Evolutionary conservation across 768 basidiomycete genomes (phyloP).

Genomic region (Pulveroboletus sp.): DNA sequence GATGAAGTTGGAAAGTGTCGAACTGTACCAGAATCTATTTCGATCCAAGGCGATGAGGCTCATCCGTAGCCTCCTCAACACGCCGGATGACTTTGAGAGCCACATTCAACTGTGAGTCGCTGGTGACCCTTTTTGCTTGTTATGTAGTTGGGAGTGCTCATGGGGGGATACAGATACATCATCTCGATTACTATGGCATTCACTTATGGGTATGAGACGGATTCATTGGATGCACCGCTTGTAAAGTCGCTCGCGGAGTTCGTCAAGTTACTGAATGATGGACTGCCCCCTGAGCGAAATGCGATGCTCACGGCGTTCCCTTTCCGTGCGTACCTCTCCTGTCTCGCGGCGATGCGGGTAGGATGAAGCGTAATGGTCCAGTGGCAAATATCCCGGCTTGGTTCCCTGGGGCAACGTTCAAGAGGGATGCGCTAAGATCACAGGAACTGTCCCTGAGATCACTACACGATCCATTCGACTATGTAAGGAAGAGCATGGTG

Average conservation of each 20-base stretch:
- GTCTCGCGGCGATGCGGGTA: not conserved
- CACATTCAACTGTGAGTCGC: slow-evolving; percentile 23
- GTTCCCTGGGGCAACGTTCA: slow-evolving; percentile 30
- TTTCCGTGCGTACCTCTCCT: slow-evolving; percentile 19
- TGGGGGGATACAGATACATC: slow-evolving; percentile 22
- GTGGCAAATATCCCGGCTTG: slow-evolving; percentile 28
- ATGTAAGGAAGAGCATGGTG: slow-evolving; percentile 26
- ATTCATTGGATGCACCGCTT: slow-evolving; percentile 25
- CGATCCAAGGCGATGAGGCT: slow-evolving; percentile 20
- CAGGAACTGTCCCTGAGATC: slow-evolving; percentile 23
- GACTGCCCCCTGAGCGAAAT: slow-evolving; percentile 24
- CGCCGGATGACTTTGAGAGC: slow-evolving; percentile 22
- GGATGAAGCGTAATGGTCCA: slow-evolving; percentile 9
- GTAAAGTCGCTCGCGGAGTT: slow-evolving; percentile 27
- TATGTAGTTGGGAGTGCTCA: not conserved
- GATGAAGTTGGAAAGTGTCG: slow-evolving; percentile 19
- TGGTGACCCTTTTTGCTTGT: not conserved
- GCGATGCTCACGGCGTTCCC: slow-evolving; percentile 29
- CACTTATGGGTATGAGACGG: slow-evolving; percentile 29
- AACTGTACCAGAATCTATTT: slow-evolving; percentile 22
- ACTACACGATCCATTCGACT: slow-evolving; percentile 28
- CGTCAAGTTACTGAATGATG: slow-evolving; percentile 19
- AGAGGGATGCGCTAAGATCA: slow-evolving; percentile 25
- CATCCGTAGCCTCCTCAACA: slow-evolving; percentile 18
- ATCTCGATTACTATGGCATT: slow-evolving; percentile 30